Conservation (phyloP, 352 stramenopile species). For the Blastocystis sp. region DNA sequence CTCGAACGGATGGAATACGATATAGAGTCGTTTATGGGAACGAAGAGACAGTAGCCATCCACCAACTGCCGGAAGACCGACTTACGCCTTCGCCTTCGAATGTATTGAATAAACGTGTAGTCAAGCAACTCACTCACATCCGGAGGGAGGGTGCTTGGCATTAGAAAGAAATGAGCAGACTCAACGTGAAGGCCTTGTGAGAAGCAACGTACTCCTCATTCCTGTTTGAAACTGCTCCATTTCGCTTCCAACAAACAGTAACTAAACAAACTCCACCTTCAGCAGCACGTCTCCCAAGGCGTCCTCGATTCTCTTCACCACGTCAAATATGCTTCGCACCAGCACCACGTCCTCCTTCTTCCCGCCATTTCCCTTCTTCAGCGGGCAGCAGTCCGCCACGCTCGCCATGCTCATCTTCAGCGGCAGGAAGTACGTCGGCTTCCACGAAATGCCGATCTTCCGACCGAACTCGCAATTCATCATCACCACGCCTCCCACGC, state of each 20-base stretch:
- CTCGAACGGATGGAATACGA: neutral
- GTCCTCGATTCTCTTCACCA: constrained; percentile 15
- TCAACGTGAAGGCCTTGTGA: too few relatives aligned
- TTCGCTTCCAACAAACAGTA: too few relatives aligned
- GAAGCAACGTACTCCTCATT: too few relatives aligned
- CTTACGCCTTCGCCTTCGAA: neutral
- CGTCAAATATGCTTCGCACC: constrained; percentile 44
- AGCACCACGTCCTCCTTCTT: constrained; percentile 34
- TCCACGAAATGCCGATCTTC: constrained; percentile 59
- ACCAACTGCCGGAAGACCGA: neutral
- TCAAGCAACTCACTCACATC: constrained; percentile 12
- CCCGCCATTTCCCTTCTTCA: constrained; percentile 7
- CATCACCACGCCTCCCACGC: constrained; percentile 38
- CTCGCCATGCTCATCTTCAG: constrained; percentile 39
- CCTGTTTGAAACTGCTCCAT: too few relatives aligned
- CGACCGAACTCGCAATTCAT: constrained; percentile 34
- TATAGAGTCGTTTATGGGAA: constrained; percentile 34
- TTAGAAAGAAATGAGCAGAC: too few relatives aligned
- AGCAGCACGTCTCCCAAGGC: constrained; percentile 1
- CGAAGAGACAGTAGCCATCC: constrained; percentile 19
- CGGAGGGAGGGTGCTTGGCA: neutral
- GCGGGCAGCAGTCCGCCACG: constrained; percentile 2
- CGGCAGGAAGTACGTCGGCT: constrained; percentile 47
- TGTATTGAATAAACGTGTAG: constrained; percentile 43
- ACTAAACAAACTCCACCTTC: constrained; percentile 5